Evolutionary conservation across 1,139 yeast species (phyloP).

Genomic region (Lodderomyces jiufengensis): DNA sequence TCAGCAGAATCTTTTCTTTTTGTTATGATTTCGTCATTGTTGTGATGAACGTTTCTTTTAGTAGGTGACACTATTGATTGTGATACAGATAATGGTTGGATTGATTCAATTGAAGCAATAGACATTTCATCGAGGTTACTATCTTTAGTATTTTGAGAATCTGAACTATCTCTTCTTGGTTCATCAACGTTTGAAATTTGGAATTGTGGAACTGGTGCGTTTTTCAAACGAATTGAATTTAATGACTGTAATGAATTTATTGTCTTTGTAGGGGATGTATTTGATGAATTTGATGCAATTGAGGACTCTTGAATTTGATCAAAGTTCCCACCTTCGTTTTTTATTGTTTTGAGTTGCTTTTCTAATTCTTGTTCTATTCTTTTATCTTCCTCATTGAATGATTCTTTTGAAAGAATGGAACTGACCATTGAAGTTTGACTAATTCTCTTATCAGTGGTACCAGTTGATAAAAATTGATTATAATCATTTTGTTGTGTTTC

Average conservation of each 20-base stretch:
- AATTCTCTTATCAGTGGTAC: conserved; percentile 15
- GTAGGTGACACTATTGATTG: conserved; percentile 15
- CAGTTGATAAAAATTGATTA: conserved; percentile 24
- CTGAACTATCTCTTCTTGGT: conserved; percentile 1
- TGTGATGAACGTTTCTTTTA: background rate
- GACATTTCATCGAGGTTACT: conserved; percentile 15
- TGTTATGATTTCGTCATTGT: background rate
- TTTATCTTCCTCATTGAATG: conserved; percentile 27
- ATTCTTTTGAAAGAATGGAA: conserved; percentile 38
- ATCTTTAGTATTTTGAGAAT: conserved; percentile 2
- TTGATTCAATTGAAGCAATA: conserved; percentile 20
- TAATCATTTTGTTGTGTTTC: conserved; percentile 20
- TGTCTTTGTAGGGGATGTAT: background rate
- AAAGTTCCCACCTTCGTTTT: conserved; percentile 23
- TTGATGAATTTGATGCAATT: background rate
- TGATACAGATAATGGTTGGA: conserved; percentile 25
- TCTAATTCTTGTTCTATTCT: conserved; percentile 40
- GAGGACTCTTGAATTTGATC: background rate
- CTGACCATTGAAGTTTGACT: conserved; percentile 44
- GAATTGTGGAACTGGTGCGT: conserved; percentile 11
- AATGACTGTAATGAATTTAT: background rate
- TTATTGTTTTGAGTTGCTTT: conserved; percentile 37
- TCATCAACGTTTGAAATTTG: conserved; percentile 13
- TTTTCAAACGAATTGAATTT: no score
- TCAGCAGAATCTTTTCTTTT: conserved; percentile 5